These are phyloP conservation scores for Ophiocordyceps australis DNA, from an alignment of 2,329 filamentous ascomycete genomes.

Conservation along the genomic window DNA sequence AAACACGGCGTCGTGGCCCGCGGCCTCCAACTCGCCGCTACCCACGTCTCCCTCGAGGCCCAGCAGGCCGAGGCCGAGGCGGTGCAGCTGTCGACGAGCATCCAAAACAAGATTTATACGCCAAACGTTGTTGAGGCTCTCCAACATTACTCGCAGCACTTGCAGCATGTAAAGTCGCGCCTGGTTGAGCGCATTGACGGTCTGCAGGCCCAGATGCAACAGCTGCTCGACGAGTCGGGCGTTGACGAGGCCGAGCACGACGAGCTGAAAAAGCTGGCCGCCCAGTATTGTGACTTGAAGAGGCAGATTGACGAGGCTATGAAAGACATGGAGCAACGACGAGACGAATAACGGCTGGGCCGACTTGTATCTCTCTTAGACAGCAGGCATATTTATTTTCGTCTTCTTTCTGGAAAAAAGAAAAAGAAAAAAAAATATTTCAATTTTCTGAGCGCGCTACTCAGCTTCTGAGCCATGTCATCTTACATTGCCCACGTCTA, in stretches of 20 bases:
- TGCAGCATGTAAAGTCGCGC: slow-evolving; percentile 28
- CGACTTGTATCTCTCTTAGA: too few relatives aligned
- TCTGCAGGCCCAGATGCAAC: slow-evolving; percentile 20
- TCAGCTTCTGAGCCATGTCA: too few relatives aligned
- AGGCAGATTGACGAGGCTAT: slow-evolving; percentile 29
- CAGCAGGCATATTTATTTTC: too few relatives aligned
- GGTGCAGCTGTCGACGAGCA: slow-evolving; percentile 12
- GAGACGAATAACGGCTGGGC: not conserved
- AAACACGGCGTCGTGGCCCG: slow-evolving; percentile 35
- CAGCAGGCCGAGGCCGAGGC: slow-evolving; percentile 20
- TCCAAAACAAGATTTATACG: slow-evolving; percentile 23
- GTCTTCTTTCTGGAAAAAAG: too few relatives aligned
- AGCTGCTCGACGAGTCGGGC: slow-evolving; percentile 32
- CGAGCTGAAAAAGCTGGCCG: slow-evolving; percentile 33
- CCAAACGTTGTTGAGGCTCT: slow-evolving; percentile 23
- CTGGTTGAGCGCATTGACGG: slow-evolving; percentile 22
- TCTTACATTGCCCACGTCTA: too few relatives aligned
- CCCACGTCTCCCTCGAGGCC: slow-evolving; percentile 23
- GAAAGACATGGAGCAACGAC: slow-evolving; percentile 22
- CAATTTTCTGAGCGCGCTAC: too few relatives aligned
- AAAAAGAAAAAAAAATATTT: too few relatives aligned
- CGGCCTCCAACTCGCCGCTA: slow-evolving; percentile 30
- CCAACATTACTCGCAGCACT: slow-evolving; percentile 25
- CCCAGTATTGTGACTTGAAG: slow-evolving; percentile 29
- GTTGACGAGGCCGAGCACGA: slow-evolving; percentile 25